These are phyloP conservation scores for Tricholoma sp. DNA, from an alignment of 768 basidiomycete genomes.

Conservation along the genomic window DNA sequence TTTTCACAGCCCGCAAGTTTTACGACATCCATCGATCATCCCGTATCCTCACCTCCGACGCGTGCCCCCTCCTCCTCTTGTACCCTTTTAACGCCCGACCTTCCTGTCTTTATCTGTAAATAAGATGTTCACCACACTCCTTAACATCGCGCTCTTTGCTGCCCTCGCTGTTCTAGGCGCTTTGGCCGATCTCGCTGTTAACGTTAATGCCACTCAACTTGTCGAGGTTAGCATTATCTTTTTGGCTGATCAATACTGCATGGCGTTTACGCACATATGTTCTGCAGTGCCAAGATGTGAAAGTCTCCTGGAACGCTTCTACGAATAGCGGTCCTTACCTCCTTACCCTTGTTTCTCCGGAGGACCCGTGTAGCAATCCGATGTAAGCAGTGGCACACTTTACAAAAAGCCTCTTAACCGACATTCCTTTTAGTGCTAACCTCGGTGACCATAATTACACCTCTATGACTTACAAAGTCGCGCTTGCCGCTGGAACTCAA, in stretches of 20 bases:
- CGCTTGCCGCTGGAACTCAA: constrained; percentile 41
- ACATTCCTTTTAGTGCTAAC: constrained; percentile 40
- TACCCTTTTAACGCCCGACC: constrained; percentile 23
- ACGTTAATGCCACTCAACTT: constrained; percentile 45
- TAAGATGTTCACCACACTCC: constrained; percentile 77
- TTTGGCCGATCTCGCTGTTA: constrained; percentile 52
- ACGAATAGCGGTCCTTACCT: constrained; percentile 54
- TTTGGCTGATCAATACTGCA: not conserved
- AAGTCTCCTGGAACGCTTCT: constrained; percentile 48
- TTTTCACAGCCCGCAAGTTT: too few relatives aligned
- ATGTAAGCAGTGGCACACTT: constrained; percentile 39
- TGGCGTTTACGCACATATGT: constrained; percentile 6
- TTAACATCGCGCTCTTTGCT: constrained; percentile 67
- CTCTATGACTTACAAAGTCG: constrained; percentile 38
- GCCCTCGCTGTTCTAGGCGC: constrained; percentile 47
- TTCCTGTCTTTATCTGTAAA: constrained; percentile 21
- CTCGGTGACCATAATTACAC: constrained; percentile 50
- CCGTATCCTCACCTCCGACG: constrained; percentile 20
- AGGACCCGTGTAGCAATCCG: constrained; percentile 53
- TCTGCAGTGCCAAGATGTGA: constrained; percentile 46
- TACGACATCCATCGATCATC: constrained; percentile 17
- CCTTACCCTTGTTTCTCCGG: constrained; percentile 46
- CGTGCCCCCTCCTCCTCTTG: constrained; percentile 20
- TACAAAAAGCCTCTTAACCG: not conserved
- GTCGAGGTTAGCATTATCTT: constrained; percentile 42